Conservation (phyloP, 371 early-diverging fungal genomes). For the Apophysomyces sp. region DNA sequence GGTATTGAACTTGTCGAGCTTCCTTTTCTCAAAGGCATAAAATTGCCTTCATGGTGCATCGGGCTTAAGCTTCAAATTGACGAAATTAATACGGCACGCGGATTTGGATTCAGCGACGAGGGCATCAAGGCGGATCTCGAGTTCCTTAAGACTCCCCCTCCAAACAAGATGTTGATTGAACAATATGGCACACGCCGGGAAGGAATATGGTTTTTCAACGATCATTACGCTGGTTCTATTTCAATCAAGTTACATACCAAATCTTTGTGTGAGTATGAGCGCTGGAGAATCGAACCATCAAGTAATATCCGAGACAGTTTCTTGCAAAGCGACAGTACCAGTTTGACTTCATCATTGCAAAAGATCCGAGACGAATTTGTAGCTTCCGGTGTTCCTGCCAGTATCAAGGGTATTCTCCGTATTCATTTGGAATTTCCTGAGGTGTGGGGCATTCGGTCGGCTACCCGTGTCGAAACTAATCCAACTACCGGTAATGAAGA, state of each 20-base stretch:
- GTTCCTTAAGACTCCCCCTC: conserved; percentile 13
- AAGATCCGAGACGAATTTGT: background rate
- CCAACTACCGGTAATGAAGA: background rate
- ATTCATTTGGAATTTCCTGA: conserved; percentile 7
- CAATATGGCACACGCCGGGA: conserved; percentile 15
- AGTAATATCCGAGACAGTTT: background rate
- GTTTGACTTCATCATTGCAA: background rate
- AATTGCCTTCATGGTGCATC: conserved; percentile 12
- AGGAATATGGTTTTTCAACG: conserved; percentile 11
- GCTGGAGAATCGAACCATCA: background rate
- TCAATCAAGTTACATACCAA: conserved; percentile 4
- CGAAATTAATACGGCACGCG: background rate
- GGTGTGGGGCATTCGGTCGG: background rate
- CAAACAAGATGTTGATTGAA: conserved; percentile 14
- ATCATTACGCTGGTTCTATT: background rate
- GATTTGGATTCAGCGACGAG: background rate
- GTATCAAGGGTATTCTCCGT: conserved; percentile 6
- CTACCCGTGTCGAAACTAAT: background rate
- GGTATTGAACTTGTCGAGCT: conserved; percentile 10
- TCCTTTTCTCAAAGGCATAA: conserved; percentile 14
- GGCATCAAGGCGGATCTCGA: conserved; percentile 8
- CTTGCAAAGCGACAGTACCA: background rate
- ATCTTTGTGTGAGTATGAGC: background rate
- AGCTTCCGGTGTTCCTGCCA: background rate
- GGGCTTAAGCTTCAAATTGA: conserved; percentile 11